Evolutionary conservation across 1,139 yeast species (phyloP).

Genomic region (Trichomonascaceae sp.): DNA sequence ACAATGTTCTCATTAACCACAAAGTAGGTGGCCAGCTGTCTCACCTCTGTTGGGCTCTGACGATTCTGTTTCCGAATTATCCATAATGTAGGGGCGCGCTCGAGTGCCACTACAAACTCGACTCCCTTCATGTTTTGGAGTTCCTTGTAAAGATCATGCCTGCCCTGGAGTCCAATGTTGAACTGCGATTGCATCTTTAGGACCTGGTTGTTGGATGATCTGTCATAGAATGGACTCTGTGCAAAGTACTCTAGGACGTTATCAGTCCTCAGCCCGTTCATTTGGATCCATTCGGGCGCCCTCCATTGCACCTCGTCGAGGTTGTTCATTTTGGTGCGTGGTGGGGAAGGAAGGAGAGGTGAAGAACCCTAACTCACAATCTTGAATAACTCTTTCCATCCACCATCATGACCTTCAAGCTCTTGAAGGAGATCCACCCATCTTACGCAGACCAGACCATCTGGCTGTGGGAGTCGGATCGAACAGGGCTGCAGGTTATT

Average conservation of each 20-base stretch:
- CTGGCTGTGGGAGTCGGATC: slow-evolving; percentile 49
- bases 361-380: not conserved
- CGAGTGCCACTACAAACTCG: slow-evolving; percentile 65
- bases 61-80: slow-evolving; percentile 72
- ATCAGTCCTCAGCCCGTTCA: slow-evolving; percentile 65
- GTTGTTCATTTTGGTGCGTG: slow-evolving; percentile 3
- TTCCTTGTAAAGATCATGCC: slow-evolving; percentile 32
- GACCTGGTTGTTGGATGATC: slow-evolving; percentile 88
- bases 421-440: slow-evolving; percentile 17
- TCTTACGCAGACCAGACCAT: slow-evolving; percentile 10
- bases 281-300: slow-evolving; percentile 93
- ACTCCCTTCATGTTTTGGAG: slow-evolving; percentile 70
- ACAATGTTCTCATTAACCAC: slow-evolving; percentile 86
- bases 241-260: slow-evolving; percentile 89
- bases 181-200: slow-evolving; percentile 92
- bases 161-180: slow-evolving; percentile 41
- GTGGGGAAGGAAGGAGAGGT: not conserved
- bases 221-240: slow-evolving; percentile 87
- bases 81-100: slow-evolving; percentile 89
- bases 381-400: not conserved
- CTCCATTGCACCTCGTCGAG: slow-evolving; percentile 93
- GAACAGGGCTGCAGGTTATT: slow-evolving; percentile 76
- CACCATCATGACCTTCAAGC: slow-evolving; percentile 3
- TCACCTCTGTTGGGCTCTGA: slow-evolving; percentile 36
- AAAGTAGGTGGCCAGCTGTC: slow-evolving; percentile 60